Base-by-base conservation (phyloP, 73 alveolate genomes). In the Paraurostyla sp. region DNA sequence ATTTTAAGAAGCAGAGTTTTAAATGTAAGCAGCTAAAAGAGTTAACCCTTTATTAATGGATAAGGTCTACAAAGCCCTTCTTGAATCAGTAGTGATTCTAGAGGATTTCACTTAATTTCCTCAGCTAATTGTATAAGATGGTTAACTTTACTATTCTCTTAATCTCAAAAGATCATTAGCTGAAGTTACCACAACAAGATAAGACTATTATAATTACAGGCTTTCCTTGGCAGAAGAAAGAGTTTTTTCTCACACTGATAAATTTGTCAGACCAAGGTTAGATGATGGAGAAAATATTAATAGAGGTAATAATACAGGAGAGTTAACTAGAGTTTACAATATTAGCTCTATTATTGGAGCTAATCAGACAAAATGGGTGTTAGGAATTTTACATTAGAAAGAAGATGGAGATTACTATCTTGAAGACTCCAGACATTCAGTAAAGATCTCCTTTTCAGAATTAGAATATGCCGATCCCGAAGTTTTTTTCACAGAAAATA, bases 361-460 rank as follows among this genome's bases (percentile, higher is more conserved):
- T 1, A 62, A 51, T 33, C 38, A 52, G 3, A 29, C 52, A 15
- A 68, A 42, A 25, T 62, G 83, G 73, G 83, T 78, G 32, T 33
- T 89, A 0, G 94, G 94, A 15, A 33, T 89, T 35, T 23, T 89
- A 20, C 54, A 41, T 18, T 27, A 22, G 0, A 80, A 85, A 9
- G 94, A 89, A 65, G 94, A 89, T 76, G 57, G 86, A 16, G 58
- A 89, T 35, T 71, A 80, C 59, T 78, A 89, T 42, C 36, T 89
- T 0, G 94, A 89, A 51, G 94, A 89, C 54, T 35, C 35, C 11
- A 58, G 51, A 1, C 33, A 78, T 69, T 7, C 76, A 27, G 84
- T 89, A 16, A 58, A 68, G 33, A 59, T 89, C 9, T 36, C 62
- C 45, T 80, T 89, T 25, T 41, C 81, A 18, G 80, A 89, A 58